Conservation (phyloP, 352 stramenopile species). For the Phytopythium montanum region DNA sequence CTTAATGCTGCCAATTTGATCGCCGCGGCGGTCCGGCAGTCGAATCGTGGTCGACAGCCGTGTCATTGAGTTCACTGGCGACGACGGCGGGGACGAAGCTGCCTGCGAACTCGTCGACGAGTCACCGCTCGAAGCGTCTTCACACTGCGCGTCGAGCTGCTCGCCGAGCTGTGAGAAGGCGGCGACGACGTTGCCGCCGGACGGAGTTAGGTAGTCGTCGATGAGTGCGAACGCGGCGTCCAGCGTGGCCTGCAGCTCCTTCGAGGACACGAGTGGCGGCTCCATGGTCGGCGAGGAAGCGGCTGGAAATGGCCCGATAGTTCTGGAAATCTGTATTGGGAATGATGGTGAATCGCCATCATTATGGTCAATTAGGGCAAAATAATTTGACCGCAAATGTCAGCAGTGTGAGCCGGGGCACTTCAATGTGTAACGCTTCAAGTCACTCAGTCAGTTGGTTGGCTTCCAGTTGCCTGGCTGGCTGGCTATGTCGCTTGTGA, state of each 20-base stretch:
- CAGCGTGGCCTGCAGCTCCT: constrained; percentile 1
- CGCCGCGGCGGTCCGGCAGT: not conserved
- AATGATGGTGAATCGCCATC: too few species aligned
- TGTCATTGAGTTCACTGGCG: not conserved
- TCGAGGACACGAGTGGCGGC: not conserved
- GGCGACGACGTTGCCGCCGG: not conserved
- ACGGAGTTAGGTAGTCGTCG: not conserved
- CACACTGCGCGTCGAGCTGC: not conserved
- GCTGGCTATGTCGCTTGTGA: too few species aligned
- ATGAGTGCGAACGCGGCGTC: constrained; percentile 7
- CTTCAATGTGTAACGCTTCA: too few species aligned
- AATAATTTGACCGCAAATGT: too few species aligned
- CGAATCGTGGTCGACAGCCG: not conserved
- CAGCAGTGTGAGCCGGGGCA: too few species aligned
- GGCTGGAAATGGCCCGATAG: too few species aligned
- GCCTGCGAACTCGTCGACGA: not conserved
- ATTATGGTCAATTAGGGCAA: too few species aligned
- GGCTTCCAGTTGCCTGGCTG: too few species aligned
- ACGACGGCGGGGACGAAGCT: not conserved
- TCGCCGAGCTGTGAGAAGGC: not conserved
- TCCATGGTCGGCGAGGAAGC: not conserved
- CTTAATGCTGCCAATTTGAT: not conserved
- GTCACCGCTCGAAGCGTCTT: not conserved
- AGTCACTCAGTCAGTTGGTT: too few species aligned
- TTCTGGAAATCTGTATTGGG: too few species aligned